Conservation (phyloP, 106 monocot genomes). For the Posidonia australis region DNA sequence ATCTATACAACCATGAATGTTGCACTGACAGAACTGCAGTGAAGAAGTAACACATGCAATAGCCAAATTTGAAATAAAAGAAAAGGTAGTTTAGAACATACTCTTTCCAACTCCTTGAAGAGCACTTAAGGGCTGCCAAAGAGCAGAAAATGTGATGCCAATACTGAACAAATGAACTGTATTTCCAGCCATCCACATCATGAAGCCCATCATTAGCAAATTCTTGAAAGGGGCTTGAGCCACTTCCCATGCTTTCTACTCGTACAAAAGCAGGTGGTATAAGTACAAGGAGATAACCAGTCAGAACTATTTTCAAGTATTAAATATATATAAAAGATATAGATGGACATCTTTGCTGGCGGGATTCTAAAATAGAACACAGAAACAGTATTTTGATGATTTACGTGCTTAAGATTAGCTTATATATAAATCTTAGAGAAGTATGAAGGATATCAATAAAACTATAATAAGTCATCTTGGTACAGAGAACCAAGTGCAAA, state of each 20-base stretch:
- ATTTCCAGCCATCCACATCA: slow-evolving; percentile 99
- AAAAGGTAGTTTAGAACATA: slow-evolving; percentile 10
- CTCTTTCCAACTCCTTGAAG: slow-evolving; percentile 92
- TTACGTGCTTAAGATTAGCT: too few species aligned
- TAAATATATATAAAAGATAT: background rate
- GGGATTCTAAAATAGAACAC: too few species aligned
- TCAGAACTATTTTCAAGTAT: background rate
- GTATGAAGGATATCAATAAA: too few species aligned
- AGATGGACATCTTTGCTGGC: too few species aligned
- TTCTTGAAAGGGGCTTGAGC: slow-evolving; percentile 94
- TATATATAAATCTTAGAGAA: too few species aligned
- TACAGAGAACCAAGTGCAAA: too few species aligned
- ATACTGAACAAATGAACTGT: slow-evolving; percentile 96
- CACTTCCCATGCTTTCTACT: slow-evolving; percentile 92
- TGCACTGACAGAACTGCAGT: background rate
- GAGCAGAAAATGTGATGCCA: slow-evolving; percentile 97
- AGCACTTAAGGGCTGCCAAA: slow-evolving; percentile 95
- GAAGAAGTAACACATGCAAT: background rate
- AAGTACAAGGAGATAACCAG: background rate
- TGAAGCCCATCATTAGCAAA: slow-evolving; percentile 92
- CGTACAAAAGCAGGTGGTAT: slow-evolving; percentile 4
- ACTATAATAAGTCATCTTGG: too few species aligned
- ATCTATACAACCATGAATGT: too few species aligned
- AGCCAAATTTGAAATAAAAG: background rate
- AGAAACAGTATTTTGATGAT: too few species aligned